Evolutionary conservation across 768 basidiomycete genomes (phyloP).

Genomic region (Pisolithus microcarpus): DNA sequence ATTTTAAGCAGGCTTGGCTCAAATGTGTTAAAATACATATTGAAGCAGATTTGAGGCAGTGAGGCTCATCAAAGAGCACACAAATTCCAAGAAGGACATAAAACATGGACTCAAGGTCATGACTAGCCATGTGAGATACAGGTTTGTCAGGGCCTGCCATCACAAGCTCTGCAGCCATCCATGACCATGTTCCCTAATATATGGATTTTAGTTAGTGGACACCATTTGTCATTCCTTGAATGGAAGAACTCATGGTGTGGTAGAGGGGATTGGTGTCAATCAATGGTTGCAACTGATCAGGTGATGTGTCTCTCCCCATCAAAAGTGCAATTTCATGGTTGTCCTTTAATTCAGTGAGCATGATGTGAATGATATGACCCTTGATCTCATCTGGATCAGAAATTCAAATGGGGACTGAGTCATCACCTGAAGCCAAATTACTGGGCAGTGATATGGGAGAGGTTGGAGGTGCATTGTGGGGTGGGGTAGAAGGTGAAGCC

Average conservation of each 20-base stretch:
- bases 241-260: background rate
- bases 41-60: no score
- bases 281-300: background rate
- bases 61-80: no score
- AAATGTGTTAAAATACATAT: background rate
- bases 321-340: background rate
- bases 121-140: no score
- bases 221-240: no score
- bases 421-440: no score
- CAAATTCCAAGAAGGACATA: no score
- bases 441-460: no score
- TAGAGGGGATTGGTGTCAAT: background rate
- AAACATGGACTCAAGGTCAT: no score
- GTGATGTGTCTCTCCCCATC: background rate
- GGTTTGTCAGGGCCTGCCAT: background rate
- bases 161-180: conserved; percentile 6
- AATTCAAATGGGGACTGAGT: no score
- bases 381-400: no score
- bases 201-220: background rate
- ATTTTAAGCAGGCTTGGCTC: background rate
- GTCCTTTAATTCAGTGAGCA: background rate
- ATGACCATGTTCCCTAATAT: conserved; percentile 1
- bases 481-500: background rate
- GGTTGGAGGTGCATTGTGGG: no score
- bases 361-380: no score